Evolutionary conservation across 2,329 filamentous ascomycete species (phyloP), one percentile per base, ranked within the genome.

Genomic region (Ophiostoma tasmaniense): DNA sequence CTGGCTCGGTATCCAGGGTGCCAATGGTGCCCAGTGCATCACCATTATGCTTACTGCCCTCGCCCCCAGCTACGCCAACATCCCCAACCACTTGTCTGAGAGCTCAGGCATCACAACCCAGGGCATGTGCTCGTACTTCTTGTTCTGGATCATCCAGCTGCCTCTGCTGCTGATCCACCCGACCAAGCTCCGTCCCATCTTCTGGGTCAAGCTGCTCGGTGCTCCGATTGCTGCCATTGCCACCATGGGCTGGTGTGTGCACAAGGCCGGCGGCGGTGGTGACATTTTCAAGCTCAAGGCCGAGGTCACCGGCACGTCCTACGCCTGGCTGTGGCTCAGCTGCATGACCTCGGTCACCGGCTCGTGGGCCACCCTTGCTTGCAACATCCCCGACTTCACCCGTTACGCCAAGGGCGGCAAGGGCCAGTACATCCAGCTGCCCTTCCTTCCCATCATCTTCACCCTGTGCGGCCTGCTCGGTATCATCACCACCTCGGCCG

Each of bases 201-300:
- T 86, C 73, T 79, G 83, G 61, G 71, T 81, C 70, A 85, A 85
- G 76, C 74, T 82, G 0, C 72, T 82, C 4, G 75, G 81, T 2
- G 82, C 87, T 13, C 87, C 86, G 1, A 78, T 85, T n/a, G 82
- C 84, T 1, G 87, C 85, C 74, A 80, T 89, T 70, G 85, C 84
- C 1, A 87, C 87, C 28, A 80, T 90, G 73, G 84, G 87, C 64
- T 90, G 87, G 87, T 83, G 83, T 3, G 82, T 89, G 70, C 81
- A 83, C 4, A 84, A 85, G 66, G 83, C 84, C 3, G 83, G 84
- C 25, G 83, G 83, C n/a, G 80, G 83, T 17, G 78, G 78, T 28
- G 76, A 78, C 30, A 77, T 80, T 42, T 80, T 78, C 62, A 70
- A 73, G n/a, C 75, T 76, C 37, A 70, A 67, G 13, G 75, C 78